Conservation (phyloP, 23 red algal genomes). For the Gracilaria gracilis region DNA sequence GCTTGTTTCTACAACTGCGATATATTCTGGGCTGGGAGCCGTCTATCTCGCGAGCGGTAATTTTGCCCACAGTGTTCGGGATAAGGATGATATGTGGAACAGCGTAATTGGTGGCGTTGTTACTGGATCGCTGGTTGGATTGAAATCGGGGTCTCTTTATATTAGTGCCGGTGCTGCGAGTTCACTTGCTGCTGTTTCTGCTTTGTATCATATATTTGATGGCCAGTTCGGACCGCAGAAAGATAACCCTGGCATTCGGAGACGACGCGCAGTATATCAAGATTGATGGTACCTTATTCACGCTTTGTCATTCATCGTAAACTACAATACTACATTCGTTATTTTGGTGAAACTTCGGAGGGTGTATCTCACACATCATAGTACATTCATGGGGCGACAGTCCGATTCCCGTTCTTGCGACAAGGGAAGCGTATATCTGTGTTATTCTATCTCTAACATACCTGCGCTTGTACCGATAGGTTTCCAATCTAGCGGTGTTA, state of each 20-base stretch:
- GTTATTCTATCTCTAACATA: no score
- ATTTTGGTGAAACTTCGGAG: background rate
- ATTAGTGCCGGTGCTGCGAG: constrained; percentile 31
- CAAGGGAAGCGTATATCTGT: no score
- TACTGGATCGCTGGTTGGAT: constrained; percentile 46
- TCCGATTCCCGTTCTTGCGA: no score
- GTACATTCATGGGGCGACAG: background rate
- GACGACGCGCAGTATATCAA: constrained; percentile 21
- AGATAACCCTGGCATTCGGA: constrained; percentile 15
- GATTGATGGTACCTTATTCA: background rate
- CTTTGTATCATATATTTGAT: constrained; percentile 21
- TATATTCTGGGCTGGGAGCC: constrained; percentile 47
- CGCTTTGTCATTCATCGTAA: background rate
- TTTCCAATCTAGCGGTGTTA: no score
- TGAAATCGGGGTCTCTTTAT: constrained; percentile 22
- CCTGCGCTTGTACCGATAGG: no score
- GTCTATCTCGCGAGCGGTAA: constrained; percentile 18
- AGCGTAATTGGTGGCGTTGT: constrained; percentile 42
- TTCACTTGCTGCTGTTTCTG: constrained; percentile 38
- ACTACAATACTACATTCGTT: no score
- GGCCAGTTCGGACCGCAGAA: constrained; percentile 40
- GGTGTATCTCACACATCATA: background rate
- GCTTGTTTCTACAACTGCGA: constrained; percentile 35
- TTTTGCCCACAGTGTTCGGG: constrained; percentile 5
- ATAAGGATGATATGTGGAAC: constrained; percentile 69